A percentile compares a stretch with the other conserved stretches of the same genome.
Evolutionary conservation across 129 eudicot genomes (phyloP).

Genomic region (Kitagawia praeruptora): DNA sequence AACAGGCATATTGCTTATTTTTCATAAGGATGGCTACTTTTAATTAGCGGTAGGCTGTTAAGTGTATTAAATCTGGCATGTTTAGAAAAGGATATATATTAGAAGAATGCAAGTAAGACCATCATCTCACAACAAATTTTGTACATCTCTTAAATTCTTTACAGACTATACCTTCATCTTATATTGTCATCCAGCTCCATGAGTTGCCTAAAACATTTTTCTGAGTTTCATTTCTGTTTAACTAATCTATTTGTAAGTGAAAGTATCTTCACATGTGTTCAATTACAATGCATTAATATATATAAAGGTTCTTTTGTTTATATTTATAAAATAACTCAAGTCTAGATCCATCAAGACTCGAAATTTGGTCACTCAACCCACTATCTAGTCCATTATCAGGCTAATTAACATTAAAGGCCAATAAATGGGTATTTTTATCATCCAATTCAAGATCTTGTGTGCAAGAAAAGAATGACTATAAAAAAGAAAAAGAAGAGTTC

Average conservation of each 20-base stretch:
- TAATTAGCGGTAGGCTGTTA: not conserved
- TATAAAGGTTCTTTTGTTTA: not conserved
- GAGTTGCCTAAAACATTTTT: too few species aligned
- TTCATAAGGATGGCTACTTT: not conserved
- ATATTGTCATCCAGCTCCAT: too few species aligned
- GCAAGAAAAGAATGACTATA: not conserved
- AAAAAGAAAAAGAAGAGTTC: too few species aligned
- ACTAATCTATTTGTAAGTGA: not conserved
- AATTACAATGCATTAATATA: not conserved
- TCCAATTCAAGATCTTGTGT: not conserved
- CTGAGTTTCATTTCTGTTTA: not conserved
- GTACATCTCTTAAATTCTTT: too few species aligned
- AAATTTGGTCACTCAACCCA: not conserved
- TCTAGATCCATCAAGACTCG: not conserved
- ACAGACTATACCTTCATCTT: not conserved
- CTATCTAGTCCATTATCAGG: not conserved
- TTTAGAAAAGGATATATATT: not conserved
- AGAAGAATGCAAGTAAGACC: not conserved
- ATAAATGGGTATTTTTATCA: too few species aligned
- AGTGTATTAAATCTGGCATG: not conserved
- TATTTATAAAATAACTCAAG: not conserved
- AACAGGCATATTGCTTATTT: not conserved
- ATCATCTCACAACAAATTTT: too few species aligned
- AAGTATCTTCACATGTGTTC: not conserved
- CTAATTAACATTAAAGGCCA: not conserved